Percentiles rank a stretch among this genome's conserved stretches.
These are phyloP conservation scores for Oryza longistaminata DNA, from an alignment of 176 grass and related monocot species.

Conservation along the genomic window DNA sequence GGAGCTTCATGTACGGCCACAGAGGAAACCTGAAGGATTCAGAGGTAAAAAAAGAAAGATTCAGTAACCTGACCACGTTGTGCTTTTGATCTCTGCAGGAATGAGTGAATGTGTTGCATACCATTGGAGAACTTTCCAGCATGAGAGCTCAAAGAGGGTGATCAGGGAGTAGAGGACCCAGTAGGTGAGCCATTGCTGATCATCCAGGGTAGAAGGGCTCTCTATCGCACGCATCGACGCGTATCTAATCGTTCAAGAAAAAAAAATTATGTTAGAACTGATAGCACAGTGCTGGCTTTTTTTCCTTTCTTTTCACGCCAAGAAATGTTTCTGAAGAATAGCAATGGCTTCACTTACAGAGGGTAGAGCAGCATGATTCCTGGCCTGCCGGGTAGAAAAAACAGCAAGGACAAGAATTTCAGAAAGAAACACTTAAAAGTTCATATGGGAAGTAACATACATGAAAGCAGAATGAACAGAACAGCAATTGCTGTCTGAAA, in stretches of 20 bases:
- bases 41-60: background rate
- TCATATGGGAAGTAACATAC: background rate
- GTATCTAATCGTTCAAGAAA: slow-evolving; percentile 48
- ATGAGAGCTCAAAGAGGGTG: slow-evolving; percentile 91
- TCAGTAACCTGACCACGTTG: background rate
- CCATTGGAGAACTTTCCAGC: slow-evolving; percentile 83
- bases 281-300: background rate
- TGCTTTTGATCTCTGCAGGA: background rate
- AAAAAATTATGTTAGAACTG: slow-evolving; percentile 5
- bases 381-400: slow-evolving; percentile 50
- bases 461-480: background rate
- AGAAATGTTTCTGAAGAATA: slow-evolving; percentile 6
- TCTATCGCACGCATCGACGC: slow-evolving; percentile 95
- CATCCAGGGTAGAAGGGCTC: slow-evolving; percentile 80
- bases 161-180: slow-evolving; percentile 94
- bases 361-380: slow-evolving; percentile 89
- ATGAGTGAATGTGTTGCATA: slow-evolving; percentile 10
- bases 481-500: background rate
- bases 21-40: slow-evolving; percentile 64
- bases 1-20: slow-evolving; percentile 90
- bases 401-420: background rate
- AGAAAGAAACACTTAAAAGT: slow-evolving; percentile 3
- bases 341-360: slow-evolving; percentile 61
- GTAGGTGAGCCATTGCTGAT: slow-evolving; percentile 99
- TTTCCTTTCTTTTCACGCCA: background rate